Evolutionary conservation across 768 basidiomycete species (phyloP).

Genomic region (Russula earlei): DNA sequence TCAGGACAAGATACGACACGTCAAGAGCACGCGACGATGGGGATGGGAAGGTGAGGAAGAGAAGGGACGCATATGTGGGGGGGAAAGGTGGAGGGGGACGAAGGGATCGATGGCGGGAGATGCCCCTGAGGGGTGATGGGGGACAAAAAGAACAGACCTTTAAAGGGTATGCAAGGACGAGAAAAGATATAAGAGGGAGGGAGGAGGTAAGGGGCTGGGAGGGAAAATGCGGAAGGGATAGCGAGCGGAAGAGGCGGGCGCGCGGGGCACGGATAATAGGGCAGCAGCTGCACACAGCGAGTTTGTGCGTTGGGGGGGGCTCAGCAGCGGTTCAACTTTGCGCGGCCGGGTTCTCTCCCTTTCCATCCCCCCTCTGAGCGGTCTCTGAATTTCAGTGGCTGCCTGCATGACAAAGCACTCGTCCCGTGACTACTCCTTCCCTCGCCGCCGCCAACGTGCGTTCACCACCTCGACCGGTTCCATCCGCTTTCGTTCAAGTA

Average conservation of each 20-base stretch:
- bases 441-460: slow-evolving; percentile 50
- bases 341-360: background rate
- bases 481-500: slow-evolving; percentile 58
- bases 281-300: slow-evolving; percentile 1
- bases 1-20: slow-evolving; percentile 35
- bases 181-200: background rate
- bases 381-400: slow-evolving; percentile 6
- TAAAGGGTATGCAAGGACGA: background rate
- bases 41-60: background rate
- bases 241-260: slow-evolving; percentile 11
- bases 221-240: slow-evolving; percentile 3
- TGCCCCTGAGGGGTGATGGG: background rate
- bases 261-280: slow-evolving; percentile 14
- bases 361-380: slow-evolving; percentile 4
- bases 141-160: slow-evolving; percentile 6
- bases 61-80: background rate
- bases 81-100: background rate
- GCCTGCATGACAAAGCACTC: no score
- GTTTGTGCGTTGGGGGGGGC: slow-evolving; percentile 14
- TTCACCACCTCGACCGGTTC: slow-evolving; percentile 69
- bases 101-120: slow-evolving; percentile 9
- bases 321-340: slow-evolving; percentile 13
- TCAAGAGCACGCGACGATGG: slow-evolving; percentile 26
- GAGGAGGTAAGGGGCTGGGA: slow-evolving; percentile 1
- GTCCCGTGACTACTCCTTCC: no score